Conservation (phyloP, 2,329 filamentous ascomycete species). For the Botryotinia calthae region DNA sequence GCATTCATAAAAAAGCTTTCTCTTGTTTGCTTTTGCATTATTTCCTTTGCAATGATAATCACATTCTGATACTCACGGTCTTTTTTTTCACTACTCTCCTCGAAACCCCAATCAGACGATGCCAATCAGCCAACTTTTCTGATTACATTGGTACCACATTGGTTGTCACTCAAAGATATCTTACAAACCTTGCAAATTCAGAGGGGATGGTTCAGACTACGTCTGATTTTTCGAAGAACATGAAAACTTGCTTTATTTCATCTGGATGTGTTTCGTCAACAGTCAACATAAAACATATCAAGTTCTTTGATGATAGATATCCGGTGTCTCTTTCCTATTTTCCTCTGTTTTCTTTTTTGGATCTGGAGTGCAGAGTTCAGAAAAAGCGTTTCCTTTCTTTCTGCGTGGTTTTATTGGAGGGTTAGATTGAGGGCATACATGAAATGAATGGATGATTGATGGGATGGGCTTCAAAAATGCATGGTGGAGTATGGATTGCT, state of each 20-base stretch:
- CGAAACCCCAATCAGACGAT: slow-evolving; percentile 3
- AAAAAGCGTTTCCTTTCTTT: background rate
- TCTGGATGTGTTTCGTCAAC: background rate
- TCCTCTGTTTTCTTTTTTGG: background rate
- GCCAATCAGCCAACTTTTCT: background rate
- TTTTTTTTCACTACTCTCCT: background rate
- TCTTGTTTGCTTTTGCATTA: background rate
- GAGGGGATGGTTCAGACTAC: slow-evolving; percentile 4
- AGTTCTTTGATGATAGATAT: background rate
- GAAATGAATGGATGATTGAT: background rate
- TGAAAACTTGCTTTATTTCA: background rate
- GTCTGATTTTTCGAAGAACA: background rate
- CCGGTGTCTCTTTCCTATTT: background rate
- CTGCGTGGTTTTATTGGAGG: background rate
- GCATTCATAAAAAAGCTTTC: background rate
- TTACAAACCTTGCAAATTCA: background rate
- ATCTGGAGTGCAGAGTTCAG: background rate
- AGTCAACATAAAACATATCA: background rate
- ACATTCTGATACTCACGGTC: background rate
- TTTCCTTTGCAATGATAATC: background rate
- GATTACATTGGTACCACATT: background rate
- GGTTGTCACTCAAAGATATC: background rate
- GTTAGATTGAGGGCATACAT: background rate
- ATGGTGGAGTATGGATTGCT: slow-evolving; percentile 10
- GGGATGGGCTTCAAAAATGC: slow-evolving; percentile 13